Evolutionary conservation across 2,329 filamentous ascomycete species (phyloP), one percentile per base, ranked within the genome.

Genomic region (Trichoderma atroviride): DNA sequence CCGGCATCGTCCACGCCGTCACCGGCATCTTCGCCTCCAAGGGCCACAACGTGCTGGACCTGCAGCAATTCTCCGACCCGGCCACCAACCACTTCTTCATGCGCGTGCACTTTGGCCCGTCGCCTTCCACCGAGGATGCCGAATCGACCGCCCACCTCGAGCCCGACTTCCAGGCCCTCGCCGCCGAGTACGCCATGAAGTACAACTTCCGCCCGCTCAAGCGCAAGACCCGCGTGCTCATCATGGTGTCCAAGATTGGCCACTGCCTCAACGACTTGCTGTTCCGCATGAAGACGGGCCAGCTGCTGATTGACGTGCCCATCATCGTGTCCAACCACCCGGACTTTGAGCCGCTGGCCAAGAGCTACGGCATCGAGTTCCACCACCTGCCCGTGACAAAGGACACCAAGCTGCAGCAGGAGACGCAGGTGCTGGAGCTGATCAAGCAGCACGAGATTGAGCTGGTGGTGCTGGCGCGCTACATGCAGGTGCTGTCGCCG

Each of bases 231-330:
- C 87, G 89, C 73, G 90, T 94, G 60, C 84, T 96, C 75, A 93
- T 96, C 83, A 95, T 96, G 92, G 92, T 95, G 35, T 94, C 92
- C 76, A 94, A 94, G 83, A 94, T 93, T 75, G 92, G 92, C 10
- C 92, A 95, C 83, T 95, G 92, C 79, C 84, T 95, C 66, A 94
- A 94, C 80, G 92, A 95, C 80, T 83, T 96, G 60, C 86, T 96
- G 47, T 96, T 93, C 88, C 89, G 92, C 69, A 87, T 91, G 76
- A 90, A 90, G 79, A 90, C 89, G 22, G 88, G 88, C 57, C 91
- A 94, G 81, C 84, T 96, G 66, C 86, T 85, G 75, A 90, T 95
- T 74, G 91, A 94, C 29, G 77, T 77, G 57, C 63, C 91, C 4
- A 79, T 94, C 73, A 91, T 96, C 76, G 89, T 96, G 53, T 94